Percentiles rank a stretch among this genome's conserved stretches.
Conservation (phyloP, 495 filamentous ascomycete species). For the Endocarpon pusillum region DNA sequence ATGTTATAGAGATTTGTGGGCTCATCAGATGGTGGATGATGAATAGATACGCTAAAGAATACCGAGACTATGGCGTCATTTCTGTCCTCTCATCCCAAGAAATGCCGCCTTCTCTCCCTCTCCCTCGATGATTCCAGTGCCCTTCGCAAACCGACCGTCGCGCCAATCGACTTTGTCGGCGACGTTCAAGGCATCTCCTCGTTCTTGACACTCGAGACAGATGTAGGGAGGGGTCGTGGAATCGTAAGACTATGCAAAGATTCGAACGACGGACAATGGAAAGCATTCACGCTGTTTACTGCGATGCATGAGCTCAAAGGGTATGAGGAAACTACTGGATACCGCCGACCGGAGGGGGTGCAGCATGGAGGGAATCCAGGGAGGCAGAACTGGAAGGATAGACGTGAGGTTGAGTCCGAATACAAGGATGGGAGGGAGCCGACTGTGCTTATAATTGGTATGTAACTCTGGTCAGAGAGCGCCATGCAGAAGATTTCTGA, state of each 20-base stretch:
- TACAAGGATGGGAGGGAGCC: constrained; percentile 39
- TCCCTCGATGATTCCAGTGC: constrained; percentile 30
- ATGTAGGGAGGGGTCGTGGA: constrained; percentile 38
- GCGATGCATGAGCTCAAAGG: constrained; percentile 33
- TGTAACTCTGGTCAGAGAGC: constrained; percentile 8
- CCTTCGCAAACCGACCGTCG: constrained; percentile 28
- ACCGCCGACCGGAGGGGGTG: constrained; percentile 28
- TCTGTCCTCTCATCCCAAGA: constrained; percentile 17
- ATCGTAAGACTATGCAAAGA: constrained; percentile 37
- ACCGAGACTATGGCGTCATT: constrained; percentile 31
- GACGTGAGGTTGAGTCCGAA: constrained; percentile 34
- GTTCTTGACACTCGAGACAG: constrained; percentile 33
- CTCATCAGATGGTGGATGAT: too few species aligned
- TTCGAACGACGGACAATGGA: constrained; percentile 32
- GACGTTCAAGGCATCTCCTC: constrained; percentile 32
- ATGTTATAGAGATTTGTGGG: too few species aligned
- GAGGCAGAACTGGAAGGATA: constrained; percentile 53
- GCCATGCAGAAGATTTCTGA: constrained; percentile 11
- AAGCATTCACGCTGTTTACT: constrained; percentile 49
- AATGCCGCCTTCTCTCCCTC: constrained; percentile 24
- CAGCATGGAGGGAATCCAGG: constrained; percentile 38
- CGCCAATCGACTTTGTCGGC: constrained; percentile 26
- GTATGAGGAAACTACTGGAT: constrained; percentile 32
- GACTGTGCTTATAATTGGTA: constrained; percentile 50
- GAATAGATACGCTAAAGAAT: constrained; percentile 44